These are phyloP conservation scores for Dioscorea zingiberensis DNA, from an alignment of 106 monocot species.

Conservation along the genomic window DNA sequence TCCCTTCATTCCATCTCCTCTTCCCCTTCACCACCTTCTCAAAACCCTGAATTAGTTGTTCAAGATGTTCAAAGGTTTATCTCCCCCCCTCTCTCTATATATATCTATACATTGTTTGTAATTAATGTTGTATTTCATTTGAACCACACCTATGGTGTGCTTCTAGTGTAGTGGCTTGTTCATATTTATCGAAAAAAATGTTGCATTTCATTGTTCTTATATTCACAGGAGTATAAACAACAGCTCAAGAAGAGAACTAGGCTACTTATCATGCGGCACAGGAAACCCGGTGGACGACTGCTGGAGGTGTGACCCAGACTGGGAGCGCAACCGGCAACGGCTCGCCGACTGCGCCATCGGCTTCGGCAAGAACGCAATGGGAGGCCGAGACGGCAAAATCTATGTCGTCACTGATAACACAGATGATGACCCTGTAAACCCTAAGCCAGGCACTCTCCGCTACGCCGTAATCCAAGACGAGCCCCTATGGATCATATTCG, in stretches of 20 bases:
- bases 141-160: background rate
- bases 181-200: too few relatives aligned
- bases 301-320: slow-evolving; percentile 8
- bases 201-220: too few relatives aligned
- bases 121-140: too few relatives aligned
- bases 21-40: background rate
- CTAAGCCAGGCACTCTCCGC: slow-evolving; percentile 27
- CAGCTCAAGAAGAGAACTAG: background rate
- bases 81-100: too few relatives aligned
- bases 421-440: slow-evolving; percentile 26
- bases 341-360: slow-evolving; percentile 33
- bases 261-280: slow-evolving; percentile 7
- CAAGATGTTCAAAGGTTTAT: slow-evolving; percentile 8
- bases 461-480: slow-evolving; percentile 30
- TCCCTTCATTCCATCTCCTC: background rate
- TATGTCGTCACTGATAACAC: slow-evolving; percentile 19
- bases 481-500: slow-evolving; percentile 12
- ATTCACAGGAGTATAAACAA: slow-evolving; percentile 10
- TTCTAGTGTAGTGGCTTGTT: too few relatives aligned
- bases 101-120: too few relatives aligned
- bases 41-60: background rate
- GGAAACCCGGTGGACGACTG: slow-evolving; percentile 7
- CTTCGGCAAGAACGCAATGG: slow-evolving; percentile 30
- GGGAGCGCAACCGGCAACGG: slow-evolving; percentile 8
- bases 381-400: slow-evolving; percentile 19